Base-by-base conservation (phyloP, 495 filamentous ascomycete genomes). In the Trichocladium antarcticum region DNA sequence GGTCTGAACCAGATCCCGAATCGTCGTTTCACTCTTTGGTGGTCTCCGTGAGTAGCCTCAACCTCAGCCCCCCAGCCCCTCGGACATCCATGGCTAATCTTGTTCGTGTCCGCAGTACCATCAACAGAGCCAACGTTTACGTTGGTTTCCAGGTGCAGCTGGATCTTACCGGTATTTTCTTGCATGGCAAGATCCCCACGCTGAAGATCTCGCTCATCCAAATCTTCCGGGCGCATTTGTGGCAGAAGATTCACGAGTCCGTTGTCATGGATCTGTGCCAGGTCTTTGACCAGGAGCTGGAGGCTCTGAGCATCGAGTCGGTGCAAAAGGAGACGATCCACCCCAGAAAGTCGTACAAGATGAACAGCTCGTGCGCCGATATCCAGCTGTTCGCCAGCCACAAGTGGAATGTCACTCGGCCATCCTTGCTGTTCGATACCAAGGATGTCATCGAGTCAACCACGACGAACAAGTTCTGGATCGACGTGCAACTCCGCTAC, bases 241-340 rank as follows among this genome's bases (percentile, higher is more conserved):
- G 93, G 93, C 93, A 99, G 67, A 99, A 99, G 75, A 97, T 99
- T 42, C 93, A 99, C 68, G 93, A 99, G 67, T 93, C 87, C 20
- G 92, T 99, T 7, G 90, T 96, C 24, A 99, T 99, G 92, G 92
- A 96, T 72, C 69, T 97, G 59, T 98, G 93, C 60, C 93, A 99
- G 64, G 92, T 97, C n/a, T 94, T 99, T 58, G 93, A 99, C 57
- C 92, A 97, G 59, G 90, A 99, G 64, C 68, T 99, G 47, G 92
- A 97, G 66, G 86, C 90, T 41, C 74, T 99, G 39, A 89, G 93
- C 43, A 95, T 99, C 51, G 92, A 99, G 67, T 92, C 92, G 4
- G 93, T 99, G 15, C 93, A 99, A 65, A 99, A 99, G 70, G 93
- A 99, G 71, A 97, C 92, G 0, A 99, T 99, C 56, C 93, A 99